A percentile compares a stretch with the other conserved stretches of the same genome.
Conservation (phyloP, 176 grass and related monocot species). For the Stipa capillata region DNA sequence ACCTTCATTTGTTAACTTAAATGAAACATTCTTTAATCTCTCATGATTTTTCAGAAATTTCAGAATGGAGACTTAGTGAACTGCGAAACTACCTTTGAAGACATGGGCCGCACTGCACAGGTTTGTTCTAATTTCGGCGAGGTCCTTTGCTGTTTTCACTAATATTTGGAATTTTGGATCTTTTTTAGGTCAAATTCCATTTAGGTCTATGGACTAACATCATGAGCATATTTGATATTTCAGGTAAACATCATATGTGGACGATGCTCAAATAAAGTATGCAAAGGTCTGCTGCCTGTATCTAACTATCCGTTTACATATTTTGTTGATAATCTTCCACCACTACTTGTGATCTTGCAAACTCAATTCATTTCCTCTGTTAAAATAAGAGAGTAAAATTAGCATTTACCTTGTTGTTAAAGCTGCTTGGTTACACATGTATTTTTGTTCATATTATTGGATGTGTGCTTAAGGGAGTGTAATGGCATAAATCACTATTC, state of each 20-base stretch:
- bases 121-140: slow-evolving; percentile 36
- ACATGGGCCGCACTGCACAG: slow-evolving; percentile 89
- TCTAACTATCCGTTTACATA: background rate
- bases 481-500: background rate
- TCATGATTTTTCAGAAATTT: slow-evolving; percentile 48
- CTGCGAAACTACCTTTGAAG: slow-evolving; percentile 65
- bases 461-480: background rate
- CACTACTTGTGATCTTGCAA: background rate
- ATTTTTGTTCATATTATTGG: background rate
- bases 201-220: background rate
- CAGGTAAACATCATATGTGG: slow-evolving; percentile 92
- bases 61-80: slow-evolving; percentile 72
- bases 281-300: slow-evolving; percentile 59
- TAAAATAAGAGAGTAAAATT: background rate
- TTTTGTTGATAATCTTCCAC: background rate
- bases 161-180: background rate
- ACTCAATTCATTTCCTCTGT: background rate
- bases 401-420: background rate
- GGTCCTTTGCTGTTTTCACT: background rate
- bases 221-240: slow-evolving; percentile 31
- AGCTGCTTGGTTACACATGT: background rate
- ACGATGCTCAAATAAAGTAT: slow-evolving; percentile 54
- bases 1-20: background rate
- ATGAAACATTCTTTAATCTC: background rate
- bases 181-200: background rate